phyloP scores from a whole-genome alignment of 1,139 yeast genomes.

The Yamadazyma friedrichii region DNA sequence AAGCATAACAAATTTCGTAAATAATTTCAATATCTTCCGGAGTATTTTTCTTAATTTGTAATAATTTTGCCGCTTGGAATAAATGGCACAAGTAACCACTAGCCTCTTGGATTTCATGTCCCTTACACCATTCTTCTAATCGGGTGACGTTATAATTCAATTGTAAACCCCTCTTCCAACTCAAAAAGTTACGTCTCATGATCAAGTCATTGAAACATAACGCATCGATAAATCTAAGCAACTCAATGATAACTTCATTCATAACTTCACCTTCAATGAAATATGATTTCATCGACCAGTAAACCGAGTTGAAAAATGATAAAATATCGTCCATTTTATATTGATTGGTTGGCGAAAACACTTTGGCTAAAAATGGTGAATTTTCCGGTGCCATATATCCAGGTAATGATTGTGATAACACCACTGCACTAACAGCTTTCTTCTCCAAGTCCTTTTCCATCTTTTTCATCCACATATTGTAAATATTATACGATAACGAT shows the following conservation, averaged over 20 bases:
- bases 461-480: slow-evolving; percentile 97
- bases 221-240: slow-evolving; percentile 86
- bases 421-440: slow-evolving; percentile 92
- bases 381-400: slow-evolving; percentile 92
- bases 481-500: slow-evolving; percentile 87
- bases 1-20: slow-evolving; percentile 91
- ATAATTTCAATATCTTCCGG: slow-evolving; percentile 89
- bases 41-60: slow-evolving; percentile 89
- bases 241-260: slow-evolving; percentile 81
- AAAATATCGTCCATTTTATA: slow-evolving; percentile 95
- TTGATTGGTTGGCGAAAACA: slow-evolving; percentile 69
- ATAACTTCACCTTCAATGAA: slow-evolving; percentile 83
- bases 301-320: slow-evolving; percentile 84
- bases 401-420: slow-evolving; percentile 90
- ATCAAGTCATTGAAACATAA: slow-evolving; percentile 93
- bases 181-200: slow-evolving; percentile 90
- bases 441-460: slow-evolving; percentile 88
- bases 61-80: slow-evolving; percentile 88
- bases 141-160: slow-evolving; percentile 95
- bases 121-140: slow-evolving; percentile 97
- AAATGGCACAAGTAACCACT: slow-evolving; percentile 84
- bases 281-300: slow-evolving; percentile 92
- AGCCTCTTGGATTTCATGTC: slow-evolving; percentile 90
- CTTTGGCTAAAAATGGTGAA: slow-evolving; percentile 80
- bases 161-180: slow-evolving; percentile 98